Evolutionary conservation across 352 stramenopile genomes (phyloP).

Genomic region (Phytophthora hybrid): DNA sequence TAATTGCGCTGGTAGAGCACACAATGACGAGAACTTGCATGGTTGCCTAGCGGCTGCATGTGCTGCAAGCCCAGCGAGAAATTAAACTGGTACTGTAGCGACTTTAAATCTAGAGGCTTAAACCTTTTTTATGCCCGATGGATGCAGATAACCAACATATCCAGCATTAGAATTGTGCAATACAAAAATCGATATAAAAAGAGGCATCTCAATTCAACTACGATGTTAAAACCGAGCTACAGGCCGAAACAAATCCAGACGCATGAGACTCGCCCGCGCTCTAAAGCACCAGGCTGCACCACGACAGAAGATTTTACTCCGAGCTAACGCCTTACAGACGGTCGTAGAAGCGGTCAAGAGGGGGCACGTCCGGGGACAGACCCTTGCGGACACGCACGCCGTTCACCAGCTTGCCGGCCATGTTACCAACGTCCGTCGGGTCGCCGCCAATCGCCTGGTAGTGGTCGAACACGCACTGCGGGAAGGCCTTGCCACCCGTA

Average conservation of each 20-base stretch:
- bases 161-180: background rate
- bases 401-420: conserved; percentile 96
- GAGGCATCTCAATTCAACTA: conserved; percentile 41
- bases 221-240: conserved; percentile 38
- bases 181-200: conserved; percentile 36
- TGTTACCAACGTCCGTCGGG: conserved; percentile 92
- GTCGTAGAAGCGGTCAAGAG: conserved; percentile 99
- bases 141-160: too few species aligned
- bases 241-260: conserved; percentile 41
- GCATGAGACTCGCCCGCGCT: conserved; percentile 29
- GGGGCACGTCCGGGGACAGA: conserved; percentile 96
- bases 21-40: too few species aligned
- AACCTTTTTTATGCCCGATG: too few species aligned
- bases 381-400: conserved; percentile 98
- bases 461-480: conserved; percentile 99
- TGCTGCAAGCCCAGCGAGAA: too few species aligned
- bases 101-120: too few species aligned
- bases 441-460: conserved; percentile 97
- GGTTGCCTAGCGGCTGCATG: too few species aligned
- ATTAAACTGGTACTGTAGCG: too few species aligned
- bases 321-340: conserved; percentile 95
- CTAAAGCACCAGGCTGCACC: conserved; percentile 31
- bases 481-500: conserved; percentile 99
- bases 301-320: conserved; percentile 40
- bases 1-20: too few species aligned